A percentile compares a stretch with the other conserved stretches of the same genome.
Conservation (phyloP, 169 alveolate genomes). For the Plasmodium cynomolgi region DNA sequence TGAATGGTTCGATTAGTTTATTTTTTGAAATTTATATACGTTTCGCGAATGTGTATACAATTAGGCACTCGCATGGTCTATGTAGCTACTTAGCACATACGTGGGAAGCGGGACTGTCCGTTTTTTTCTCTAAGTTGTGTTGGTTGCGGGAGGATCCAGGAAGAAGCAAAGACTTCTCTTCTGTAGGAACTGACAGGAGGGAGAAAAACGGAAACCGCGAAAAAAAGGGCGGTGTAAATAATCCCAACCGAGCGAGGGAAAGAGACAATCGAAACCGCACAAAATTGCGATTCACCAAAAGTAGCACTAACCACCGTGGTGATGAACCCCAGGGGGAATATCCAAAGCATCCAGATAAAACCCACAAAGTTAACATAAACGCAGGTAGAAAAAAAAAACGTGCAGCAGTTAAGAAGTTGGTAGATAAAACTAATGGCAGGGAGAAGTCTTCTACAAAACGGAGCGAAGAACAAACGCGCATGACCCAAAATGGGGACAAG, state of each 20-base stretch:
- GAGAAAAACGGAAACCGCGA: neutral
- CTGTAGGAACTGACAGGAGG: neutral
- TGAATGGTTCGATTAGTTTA: neutral
- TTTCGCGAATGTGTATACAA: neutral
- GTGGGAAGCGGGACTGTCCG: neutral
- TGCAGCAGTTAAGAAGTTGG: neutral
- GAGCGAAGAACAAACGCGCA: neutral
- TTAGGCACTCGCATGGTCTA: neutral
- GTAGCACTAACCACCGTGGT: neutral
- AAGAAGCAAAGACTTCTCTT: neutral
- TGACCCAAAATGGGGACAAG: neutral
- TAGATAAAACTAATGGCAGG: neutral
- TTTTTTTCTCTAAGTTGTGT: neutral
- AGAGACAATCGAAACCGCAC: neutral
- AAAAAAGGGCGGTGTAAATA: neutral
- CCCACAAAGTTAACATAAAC: neutral
- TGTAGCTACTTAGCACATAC: neutral
- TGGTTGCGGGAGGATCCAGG: neutral
- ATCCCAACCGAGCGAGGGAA: neutral
- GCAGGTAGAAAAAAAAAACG: neutral
- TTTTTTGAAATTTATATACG: neutral
- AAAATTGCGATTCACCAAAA: neutral
- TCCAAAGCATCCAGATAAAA: neutral
- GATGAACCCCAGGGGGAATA: neutral
- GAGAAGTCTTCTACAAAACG: neutral